Evolutionary conservation across 352 stramenopile species (phyloP).

Genomic region (Globisporangium viniferum): DNA sequence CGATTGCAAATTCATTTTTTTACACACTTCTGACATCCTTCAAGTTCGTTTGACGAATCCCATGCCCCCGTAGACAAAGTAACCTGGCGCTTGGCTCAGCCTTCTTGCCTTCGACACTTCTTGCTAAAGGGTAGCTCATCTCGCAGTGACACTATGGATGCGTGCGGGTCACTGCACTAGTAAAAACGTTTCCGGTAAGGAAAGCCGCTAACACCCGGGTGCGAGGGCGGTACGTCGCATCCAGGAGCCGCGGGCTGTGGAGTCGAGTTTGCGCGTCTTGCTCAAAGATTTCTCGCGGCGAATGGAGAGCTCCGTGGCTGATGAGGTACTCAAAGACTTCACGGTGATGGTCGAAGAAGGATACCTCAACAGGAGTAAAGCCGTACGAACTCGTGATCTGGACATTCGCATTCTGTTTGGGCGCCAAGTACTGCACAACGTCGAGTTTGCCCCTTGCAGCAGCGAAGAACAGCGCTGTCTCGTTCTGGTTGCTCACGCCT

Average conservation of each 20-base stretch:
- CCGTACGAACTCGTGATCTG: not conserved
- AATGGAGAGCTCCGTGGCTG: not conserved
- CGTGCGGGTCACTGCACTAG: not conserved
- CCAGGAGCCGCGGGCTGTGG: no score
- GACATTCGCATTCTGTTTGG: not conserved
- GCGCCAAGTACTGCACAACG: not conserved
- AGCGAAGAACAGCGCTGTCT: conserved; percentile 5
- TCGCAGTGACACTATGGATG: not conserved
- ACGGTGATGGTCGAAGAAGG: not conserved
- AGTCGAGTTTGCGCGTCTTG: not conserved
- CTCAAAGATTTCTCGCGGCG: not conserved
- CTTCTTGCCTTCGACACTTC: not conserved
- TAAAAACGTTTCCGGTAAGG: not conserved
- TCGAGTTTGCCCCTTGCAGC: not conserved
- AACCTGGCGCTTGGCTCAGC: not conserved
- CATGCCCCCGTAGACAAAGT: not conserved
- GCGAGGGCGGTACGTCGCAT: no score
- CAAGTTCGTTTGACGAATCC: no score
- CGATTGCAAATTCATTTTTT: no score
- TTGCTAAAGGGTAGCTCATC: not conserved
- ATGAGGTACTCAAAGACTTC: not conserved
- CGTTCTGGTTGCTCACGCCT: not conserved
- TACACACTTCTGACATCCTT: no score
- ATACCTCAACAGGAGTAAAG: not conserved
- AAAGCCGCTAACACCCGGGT: not conserved